phyloP scores from a whole-genome alignment of 192 early-diverging fungal species.

The Umbelopsis vinacea region DNA sequence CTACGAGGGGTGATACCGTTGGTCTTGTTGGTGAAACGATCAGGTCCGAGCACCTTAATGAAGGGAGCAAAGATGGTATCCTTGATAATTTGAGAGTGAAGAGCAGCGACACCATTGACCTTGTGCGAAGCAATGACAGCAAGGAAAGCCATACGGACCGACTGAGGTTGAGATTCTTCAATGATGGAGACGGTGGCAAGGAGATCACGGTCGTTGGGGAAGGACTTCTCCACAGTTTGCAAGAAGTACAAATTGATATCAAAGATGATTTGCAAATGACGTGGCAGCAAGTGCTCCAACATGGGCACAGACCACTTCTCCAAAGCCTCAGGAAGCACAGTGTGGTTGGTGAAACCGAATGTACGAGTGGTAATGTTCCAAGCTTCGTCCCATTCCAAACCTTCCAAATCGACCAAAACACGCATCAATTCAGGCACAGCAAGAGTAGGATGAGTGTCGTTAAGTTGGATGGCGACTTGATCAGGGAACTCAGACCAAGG shows the following conservation, averaged over 20 bases:
- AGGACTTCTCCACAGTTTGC: conserved; percentile 88
- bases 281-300: conserved; percentile 89
- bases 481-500: conserved; percentile 91
- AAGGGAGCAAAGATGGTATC: conserved; percentile 90
- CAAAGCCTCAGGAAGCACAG: conserved; percentile 97
- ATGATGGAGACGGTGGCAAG: conserved; percentile 92
- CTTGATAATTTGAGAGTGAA: conserved; percentile 84
- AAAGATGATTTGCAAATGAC: conserved; percentile 99
- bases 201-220: conserved; percentile 85
- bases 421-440: conserved; percentile 94
- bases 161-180: conserved; percentile 90
- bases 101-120: conserved; percentile 95
- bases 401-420: conserved; percentile 91
- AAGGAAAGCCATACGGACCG: conserved; percentile 97
- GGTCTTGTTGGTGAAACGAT: conserved; percentile 96
- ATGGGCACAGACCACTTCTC: conserved; percentile 98
- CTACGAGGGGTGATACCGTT: conserved; percentile 97
- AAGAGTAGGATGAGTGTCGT: conserved; percentile 97
- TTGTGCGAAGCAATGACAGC: conserved; percentile 93
- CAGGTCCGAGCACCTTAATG: conserved; percentile 81
- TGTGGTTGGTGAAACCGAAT: conserved; percentile 99
- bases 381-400: conserved; percentile 91
- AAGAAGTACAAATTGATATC: conserved; percentile 99
- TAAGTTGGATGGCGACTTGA: conserved; percentile 95
- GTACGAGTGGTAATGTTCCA: conserved; percentile 90